phyloP scores from a whole-genome alignment of 1,139 yeast genomes.

The Hansenula sp. region DNA sequence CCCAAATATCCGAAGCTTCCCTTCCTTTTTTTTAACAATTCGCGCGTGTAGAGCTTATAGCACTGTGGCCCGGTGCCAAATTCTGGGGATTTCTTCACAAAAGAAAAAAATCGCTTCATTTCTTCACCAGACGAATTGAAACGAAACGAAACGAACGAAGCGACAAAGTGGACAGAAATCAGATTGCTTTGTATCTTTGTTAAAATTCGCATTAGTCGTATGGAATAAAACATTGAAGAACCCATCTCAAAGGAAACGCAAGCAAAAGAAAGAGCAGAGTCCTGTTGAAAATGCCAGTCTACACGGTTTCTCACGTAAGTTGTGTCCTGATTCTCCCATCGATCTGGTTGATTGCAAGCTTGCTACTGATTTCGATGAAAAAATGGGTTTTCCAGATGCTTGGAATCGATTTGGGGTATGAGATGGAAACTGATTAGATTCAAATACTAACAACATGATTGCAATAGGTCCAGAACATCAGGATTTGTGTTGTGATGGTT shows the following conservation, averaged over 20 bases:
- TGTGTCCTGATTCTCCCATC: not conserved
- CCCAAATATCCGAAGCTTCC: not conserved
- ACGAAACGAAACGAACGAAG: not conserved
- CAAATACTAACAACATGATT: not conserved
- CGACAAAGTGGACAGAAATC: too few species aligned
- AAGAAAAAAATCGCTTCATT: not conserved
- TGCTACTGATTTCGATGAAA: too few species aligned
- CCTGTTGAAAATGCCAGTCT: slow-evolving; percentile 54
- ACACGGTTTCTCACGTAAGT: slow-evolving; percentile 60
- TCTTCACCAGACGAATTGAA: too few species aligned
- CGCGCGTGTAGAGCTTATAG: not conserved
- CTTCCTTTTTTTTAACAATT: too few species aligned
- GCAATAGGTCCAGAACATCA: slow-evolving; percentile 56
- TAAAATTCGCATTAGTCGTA: too few species aligned
- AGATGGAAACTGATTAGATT: not conserved
- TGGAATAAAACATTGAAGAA: not conserved
- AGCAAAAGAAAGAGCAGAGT: too few species aligned
- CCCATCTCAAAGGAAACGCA: not conserved
- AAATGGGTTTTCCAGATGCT: not conserved
- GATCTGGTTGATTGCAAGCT: too few species aligned
- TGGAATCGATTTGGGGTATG: too few species aligned
- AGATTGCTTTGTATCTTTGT: too few species aligned
- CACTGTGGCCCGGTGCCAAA: slow-evolving; percentile 1
- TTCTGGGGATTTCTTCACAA: slow-evolving; percentile 3
- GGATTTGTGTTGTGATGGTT: slow-evolving; percentile 74